Percentiles rank a stretch among this genome's conserved stretches.
These are phyloP conservation scores for Prosopis cineraria DNA, from an alignment of 306 rosid species.

Conservation along the genomic window DNA sequence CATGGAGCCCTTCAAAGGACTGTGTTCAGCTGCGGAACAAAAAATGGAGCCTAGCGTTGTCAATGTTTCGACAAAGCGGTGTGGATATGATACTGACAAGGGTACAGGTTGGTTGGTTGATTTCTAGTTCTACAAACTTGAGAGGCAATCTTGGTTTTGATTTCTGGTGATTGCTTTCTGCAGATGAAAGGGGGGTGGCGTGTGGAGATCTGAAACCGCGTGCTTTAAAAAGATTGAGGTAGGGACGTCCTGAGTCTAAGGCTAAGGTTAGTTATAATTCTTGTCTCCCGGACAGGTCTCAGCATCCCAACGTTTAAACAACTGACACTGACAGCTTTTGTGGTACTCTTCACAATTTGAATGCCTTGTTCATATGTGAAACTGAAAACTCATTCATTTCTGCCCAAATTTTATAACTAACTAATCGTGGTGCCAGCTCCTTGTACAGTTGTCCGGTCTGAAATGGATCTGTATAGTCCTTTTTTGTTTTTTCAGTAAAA, in stretches of 20 bases:
- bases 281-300: neutral
- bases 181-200: constrained; percentile 24
- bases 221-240: constrained; percentile 39
- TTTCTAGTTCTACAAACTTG: neutral
- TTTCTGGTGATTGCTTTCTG: constrained; percentile 22
- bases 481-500: too few relatives aligned
- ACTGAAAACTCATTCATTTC: too few relatives aligned
- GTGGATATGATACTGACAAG: constrained; percentile 35
- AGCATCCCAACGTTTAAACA: neutral
- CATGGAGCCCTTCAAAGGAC: constrained; percentile 53
- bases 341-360: neutral
- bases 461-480: too few relatives aligned
- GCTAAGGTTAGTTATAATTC: neutral
- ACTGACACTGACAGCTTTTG: neutral
- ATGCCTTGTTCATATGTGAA: neutral
- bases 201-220: neutral
- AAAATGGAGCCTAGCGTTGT: constrained; percentile 38
- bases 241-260: constrained; percentile 9
- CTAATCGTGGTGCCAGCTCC: too few relatives aligned
- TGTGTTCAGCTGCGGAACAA: constrained; percentile 45
- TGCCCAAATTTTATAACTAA: too few relatives aligned
- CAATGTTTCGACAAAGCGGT: constrained; percentile 48
- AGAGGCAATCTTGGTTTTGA: neutral
- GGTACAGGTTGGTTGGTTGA: constrained; percentile 36
- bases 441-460: too few relatives aligned